These are phyloP conservation scores for Coemansia sp. DNA, from an alignment of 192 early-diverging fungal species.

Conservation along the genomic window DNA sequence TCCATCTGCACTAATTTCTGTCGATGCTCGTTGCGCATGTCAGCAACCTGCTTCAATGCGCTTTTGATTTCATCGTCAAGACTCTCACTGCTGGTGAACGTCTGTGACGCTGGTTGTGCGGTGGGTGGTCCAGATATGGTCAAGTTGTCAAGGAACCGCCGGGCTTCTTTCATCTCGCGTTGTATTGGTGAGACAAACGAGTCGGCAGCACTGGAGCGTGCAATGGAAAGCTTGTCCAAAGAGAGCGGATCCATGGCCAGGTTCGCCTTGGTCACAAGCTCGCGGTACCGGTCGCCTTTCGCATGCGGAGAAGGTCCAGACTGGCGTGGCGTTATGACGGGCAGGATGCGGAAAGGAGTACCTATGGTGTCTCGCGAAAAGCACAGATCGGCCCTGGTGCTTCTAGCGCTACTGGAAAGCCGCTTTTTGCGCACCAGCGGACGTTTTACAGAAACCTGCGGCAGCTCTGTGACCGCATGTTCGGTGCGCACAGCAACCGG, in stretches of 20 bases:
- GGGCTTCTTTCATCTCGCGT: constrained; percentile 33
- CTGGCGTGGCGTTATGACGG: neutral
- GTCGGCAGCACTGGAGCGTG: constrained; percentile 21
- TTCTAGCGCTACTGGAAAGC: neutral
- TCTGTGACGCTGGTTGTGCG: neutral
- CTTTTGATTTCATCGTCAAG: constrained; percentile 5
- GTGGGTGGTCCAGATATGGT: constrained; percentile 1
- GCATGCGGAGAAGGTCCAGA: neutral
- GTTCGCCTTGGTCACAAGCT: constrained; percentile 15
- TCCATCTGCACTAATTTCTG: constrained; percentile 12
- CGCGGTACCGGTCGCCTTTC: constrained; percentile 19
- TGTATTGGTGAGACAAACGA: constrained; percentile 28
- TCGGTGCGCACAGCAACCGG: neutral
- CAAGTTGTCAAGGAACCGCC: constrained; percentile 22
- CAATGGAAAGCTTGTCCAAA: constrained; percentile 5
- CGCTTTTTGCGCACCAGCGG: neutral
- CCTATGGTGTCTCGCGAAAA: constrained; percentile 19
- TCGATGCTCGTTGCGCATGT: constrained; percentile 30
- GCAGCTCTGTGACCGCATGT: neutral
- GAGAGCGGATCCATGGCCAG: constrained; percentile 10
- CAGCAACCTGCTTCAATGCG: constrained; percentile 24
- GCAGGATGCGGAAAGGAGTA: constrained; percentile 20
- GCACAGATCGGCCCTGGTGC: neutral
- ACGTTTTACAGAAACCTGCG: neutral
- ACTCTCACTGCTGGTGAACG: constrained; percentile 7